A percentile compares a stretch with the other conserved stretches of the same genome.
Evolutionary conservation across 192 early-diverging fungal species (phyloP).

Genomic region (Spinellus fusiger): DNA sequence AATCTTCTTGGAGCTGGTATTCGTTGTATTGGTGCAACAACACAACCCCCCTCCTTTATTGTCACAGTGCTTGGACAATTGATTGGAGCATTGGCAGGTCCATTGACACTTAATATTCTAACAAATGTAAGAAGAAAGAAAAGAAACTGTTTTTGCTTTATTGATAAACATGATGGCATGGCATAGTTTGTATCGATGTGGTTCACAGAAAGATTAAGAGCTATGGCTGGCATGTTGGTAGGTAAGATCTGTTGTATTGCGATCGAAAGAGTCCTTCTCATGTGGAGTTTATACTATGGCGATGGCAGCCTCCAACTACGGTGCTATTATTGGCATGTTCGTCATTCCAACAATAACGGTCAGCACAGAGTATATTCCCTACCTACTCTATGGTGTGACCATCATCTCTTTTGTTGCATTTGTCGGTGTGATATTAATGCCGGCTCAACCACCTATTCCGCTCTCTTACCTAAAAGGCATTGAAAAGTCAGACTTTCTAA

Average conservation of each 20-base stretch:
- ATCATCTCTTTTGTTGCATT: conserved; percentile 7
- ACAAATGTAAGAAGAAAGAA: conserved; percentile 16
- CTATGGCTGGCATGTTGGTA: conserved; percentile 17
- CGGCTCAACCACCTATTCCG: conserved; percentile 20
- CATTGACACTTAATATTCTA: conserved; percentile 26
- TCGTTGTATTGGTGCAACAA: conserved; percentile 21
- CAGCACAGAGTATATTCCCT: conserved; percentile 7
- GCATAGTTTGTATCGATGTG: background rate
- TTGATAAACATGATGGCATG: background rate
- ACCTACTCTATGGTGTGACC: conserved; percentile 13
- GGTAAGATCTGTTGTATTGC: background rate
- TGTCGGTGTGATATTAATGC: conserved; percentile 19
- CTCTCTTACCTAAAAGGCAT: background rate
- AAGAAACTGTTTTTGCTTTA: background rate
- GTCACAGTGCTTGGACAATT: conserved; percentile 25
- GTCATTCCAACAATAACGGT: conserved; percentile 20
- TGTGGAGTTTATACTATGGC: background rate
- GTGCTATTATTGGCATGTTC: conserved; percentile 27
- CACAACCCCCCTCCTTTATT: conserved; percentile 18
- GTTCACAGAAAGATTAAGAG: conserved; percentile 8
- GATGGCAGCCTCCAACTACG: conserved; percentile 24
- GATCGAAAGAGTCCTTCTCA: background rate
- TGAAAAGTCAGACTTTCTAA: conserved; percentile 13
- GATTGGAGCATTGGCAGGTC: conserved; percentile 18
- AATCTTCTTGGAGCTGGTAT: conserved; percentile 20